Evolutionary conservation across 495 filamentous ascomycete species (phyloP).

Genomic region (Xylaria longipes): DNA sequence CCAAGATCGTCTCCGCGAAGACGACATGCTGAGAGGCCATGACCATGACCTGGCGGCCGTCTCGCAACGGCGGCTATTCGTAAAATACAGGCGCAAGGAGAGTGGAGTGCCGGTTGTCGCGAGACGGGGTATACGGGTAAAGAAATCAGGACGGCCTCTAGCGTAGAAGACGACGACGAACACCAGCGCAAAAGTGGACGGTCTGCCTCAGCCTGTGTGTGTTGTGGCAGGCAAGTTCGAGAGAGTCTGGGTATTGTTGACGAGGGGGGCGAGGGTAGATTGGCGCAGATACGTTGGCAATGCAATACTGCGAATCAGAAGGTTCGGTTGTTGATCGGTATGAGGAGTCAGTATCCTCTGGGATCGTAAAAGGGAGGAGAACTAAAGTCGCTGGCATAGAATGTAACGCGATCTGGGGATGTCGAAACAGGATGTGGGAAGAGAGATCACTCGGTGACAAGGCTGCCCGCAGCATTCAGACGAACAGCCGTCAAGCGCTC

Average conservation of each 20-base stretch:
- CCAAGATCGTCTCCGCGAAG: slow-evolving; percentile 75
- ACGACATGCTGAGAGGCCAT: slow-evolving; percentile 77
- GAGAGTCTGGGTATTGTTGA: background rate
- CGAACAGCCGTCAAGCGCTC: slow-evolving; percentile 6
- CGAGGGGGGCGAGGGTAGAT: slow-evolving; percentile 1
- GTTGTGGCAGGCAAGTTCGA: background rate
- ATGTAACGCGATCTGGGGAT: slow-evolving; percentile 9
- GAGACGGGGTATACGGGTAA: background rate
- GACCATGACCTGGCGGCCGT: slow-evolving; percentile 36
- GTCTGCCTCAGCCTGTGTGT: background rate
- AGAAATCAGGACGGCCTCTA: background rate
- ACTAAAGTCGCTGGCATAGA: background rate
- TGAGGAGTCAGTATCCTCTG: background rate
- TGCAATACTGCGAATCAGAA: background rate
- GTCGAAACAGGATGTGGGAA: slow-evolving; percentile 13
- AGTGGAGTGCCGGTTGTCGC: background rate
- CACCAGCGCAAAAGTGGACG: background rate
- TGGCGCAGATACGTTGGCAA: background rate
- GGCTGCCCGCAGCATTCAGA: slow-evolving; percentile 22
- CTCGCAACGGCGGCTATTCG: slow-evolving; percentile 10
- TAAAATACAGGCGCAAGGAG: slow-evolving; percentile 3
- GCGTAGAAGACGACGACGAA: background rate
- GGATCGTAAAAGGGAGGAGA: background rate
- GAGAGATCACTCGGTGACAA: slow-evolving; percentile 21
- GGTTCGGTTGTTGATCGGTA: background rate